Evolutionary conservation across 2,329 filamentous ascomycete species (phyloP), one percentile per base, ranked within the genome.

Genomic region (Fusarium sambucinum): DNA sequence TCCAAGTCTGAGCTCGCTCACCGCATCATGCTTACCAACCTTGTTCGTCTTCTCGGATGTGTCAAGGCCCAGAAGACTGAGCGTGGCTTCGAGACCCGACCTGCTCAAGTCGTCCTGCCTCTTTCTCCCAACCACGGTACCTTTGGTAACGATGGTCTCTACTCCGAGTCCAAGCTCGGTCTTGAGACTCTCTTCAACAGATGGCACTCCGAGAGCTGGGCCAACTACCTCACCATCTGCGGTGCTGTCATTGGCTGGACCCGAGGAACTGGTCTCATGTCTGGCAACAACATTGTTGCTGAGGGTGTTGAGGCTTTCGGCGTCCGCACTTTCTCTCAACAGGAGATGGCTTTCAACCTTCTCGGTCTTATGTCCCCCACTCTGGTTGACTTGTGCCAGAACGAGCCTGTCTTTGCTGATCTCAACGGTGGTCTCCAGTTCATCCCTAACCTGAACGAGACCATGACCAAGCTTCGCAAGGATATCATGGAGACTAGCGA

Each of bases 171-270:
- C 47, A 99, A 99, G 84, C 90, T 99, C 61, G 96, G 91, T 42
- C 87, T 99, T 11, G 96, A 99, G 85, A 98, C 96, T 6, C 88
- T 99, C 37, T 98, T 99, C 88, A 97, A 97, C 84, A 89, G 96
- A 73, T 99, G 96, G 96, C 92, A 97, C 81, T 97, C 96, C 0
- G 96, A 99, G 83, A 94, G 89, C 83, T 99, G 96, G 96, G 91
- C 89, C 70, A 95, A 95, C 83, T 99, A 96, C 84, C 93, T 99
- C 75, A 98, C 95, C 63, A 96, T 99, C 73, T 99, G 96, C 74
- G 96, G 96, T 84, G 95, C 95, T 67, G 93, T 98, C 80, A 99
- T 99, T 78, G 96, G 96, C 67, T 99, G 96, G 96, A 99, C 96
- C 73, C 95, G 96, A 83, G 96, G 95, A 70, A 99, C 96, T 68